Evolutionary conservation across 2,329 filamentous ascomycete genomes (phyloP).

Genomic region (Hymenoscyphus albidus): DNA sequence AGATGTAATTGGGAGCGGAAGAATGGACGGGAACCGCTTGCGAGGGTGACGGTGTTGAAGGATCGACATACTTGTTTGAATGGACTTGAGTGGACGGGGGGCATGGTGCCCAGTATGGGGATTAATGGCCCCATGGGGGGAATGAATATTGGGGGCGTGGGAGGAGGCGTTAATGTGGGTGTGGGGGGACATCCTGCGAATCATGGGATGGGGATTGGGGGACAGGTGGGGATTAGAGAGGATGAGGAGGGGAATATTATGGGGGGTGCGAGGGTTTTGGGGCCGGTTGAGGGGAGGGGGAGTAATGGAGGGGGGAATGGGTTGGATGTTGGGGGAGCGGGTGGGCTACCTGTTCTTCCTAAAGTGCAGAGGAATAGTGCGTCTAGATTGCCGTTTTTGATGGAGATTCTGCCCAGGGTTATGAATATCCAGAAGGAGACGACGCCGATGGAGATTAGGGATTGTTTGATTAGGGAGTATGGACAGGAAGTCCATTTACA

Average conservation of each 20-base stretch:
- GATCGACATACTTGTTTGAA: slow-evolving; percentile 34
- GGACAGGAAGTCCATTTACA: slow-evolving; percentile 35
- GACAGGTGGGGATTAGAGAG: slow-evolving; percentile 28
- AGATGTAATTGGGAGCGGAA: slow-evolving; percentile 36
- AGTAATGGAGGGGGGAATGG: not conserved
- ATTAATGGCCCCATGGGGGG: not conserved
- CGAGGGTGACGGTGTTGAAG: slow-evolving; percentile 32
- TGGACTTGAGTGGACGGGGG: slow-evolving; percentile 21
- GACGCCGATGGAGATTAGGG: slow-evolving; percentile 55
- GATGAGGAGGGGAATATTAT: slow-evolving; percentile 33
- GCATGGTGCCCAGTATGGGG: not conserved
- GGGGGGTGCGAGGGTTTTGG: slow-evolving; percentile 30
- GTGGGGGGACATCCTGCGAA: slow-evolving; percentile 14
- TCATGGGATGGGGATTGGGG: slow-evolving; percentile 10
- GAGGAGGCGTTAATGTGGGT: slow-evolving; percentile 4
- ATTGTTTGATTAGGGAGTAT: slow-evolving; percentile 45
- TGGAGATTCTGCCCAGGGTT: slow-evolving; percentile 56
- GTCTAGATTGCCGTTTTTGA: slow-evolving; percentile 48
- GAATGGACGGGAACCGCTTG: slow-evolving; percentile 30
- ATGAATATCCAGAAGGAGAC: slow-evolving; percentile 56
- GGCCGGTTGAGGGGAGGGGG: slow-evolving; percentile 18
- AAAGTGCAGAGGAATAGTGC: slow-evolving; percentile 35
- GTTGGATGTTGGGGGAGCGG: not conserved
- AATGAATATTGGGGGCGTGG: slow-evolving; percentile 14
- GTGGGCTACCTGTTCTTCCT: slow-evolving; percentile 28